Conservation (phyloP, 2,329 filamentous ascomycete genomes). For the Alternaria sp. region DNA sequence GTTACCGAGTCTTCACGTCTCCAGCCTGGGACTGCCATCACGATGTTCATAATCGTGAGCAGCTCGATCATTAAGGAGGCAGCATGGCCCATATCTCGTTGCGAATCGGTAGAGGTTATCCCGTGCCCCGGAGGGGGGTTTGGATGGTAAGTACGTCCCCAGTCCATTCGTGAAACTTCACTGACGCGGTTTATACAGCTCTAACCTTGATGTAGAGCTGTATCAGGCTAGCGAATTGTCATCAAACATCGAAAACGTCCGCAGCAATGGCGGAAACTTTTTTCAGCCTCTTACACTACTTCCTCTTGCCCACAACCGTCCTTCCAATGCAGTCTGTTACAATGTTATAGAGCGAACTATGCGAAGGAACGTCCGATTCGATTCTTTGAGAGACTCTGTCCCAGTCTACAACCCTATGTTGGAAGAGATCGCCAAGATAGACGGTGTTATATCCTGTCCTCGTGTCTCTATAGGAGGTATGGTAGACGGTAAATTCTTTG, state of each 20-base stretch:
- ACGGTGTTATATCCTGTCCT: neutral
- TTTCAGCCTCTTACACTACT: neutral
- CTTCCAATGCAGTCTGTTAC: neutral
- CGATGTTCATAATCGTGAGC: neutral
- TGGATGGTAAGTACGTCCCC: neutral
- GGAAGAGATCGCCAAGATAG: neutral
- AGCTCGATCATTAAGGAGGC: accelerated
- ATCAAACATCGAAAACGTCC: neutral
- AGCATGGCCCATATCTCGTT: neutral
- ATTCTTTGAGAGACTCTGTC: accelerated
- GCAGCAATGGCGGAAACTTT: neutral
- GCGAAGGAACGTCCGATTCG: neutral
- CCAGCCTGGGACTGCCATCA: neutral
- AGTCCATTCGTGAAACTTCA: neutral
- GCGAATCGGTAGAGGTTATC: neutral
- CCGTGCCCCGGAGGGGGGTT: neutral
- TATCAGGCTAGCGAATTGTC: neutral
- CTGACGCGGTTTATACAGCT: neutral
- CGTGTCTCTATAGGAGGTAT: neutral
- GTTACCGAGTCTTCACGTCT: neutral
- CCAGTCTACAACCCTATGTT: no score
- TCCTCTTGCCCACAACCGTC: neutral
- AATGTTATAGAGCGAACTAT: neutral
- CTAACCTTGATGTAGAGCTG: neutral
- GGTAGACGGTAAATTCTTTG: neutral